Percentiles rank a stretch among this genome's conserved stretches.
Evolutionary conservation across 805 yeast genomes (phyloP).

Genomic region (Cyberlindnera petersonii): DNA sequence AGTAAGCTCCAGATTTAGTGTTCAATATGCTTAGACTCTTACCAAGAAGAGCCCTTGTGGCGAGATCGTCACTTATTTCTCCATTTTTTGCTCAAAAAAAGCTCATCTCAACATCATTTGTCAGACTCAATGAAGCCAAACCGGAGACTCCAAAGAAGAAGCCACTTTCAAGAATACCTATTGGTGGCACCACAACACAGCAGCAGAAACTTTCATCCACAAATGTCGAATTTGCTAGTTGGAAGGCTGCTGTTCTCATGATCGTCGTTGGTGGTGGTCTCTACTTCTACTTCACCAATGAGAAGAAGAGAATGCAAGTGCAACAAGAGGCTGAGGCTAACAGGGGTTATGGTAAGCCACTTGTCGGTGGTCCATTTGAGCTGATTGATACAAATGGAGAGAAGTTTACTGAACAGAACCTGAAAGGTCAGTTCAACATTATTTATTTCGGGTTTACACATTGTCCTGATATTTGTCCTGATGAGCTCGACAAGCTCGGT

Average conservation of each 20-base stretch:
- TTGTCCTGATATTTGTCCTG: slow-evolving; percentile 99
- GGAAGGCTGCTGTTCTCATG: slow-evolving; percentile 77
- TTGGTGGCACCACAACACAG: slow-evolving; percentile 51
- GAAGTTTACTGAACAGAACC: slow-evolving; percentile 69
- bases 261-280: slow-evolving; percentile 66
- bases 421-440: slow-evolving; percentile 75
- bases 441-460: slow-evolving; percentile 96
- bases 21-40: slow-evolving; percentile 13
- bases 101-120: slow-evolving; percentile 18
- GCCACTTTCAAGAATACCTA: slow-evolving; percentile 76
- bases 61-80: background rate
- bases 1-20: background rate
- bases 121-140: slow-evolving; percentile 16
- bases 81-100: slow-evolving; percentile 2
- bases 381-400: slow-evolving; percentile 69
- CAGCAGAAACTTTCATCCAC: slow-evolving; percentile 33
- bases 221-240: slow-evolving; percentile 69
- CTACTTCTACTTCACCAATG: slow-evolving; percentile 67
- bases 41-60: slow-evolving; percentile 5
- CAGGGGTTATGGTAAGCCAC: slow-evolving; percentile 86
- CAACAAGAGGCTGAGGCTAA: slow-evolving; percentile 81
- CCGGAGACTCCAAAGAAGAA: slow-evolving; percentile 31
- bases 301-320: slow-evolving; percentile 69
- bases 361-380: slow-evolving; percentile 86
- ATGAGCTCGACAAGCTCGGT: slow-evolving; percentile 90